Evolutionary conservation across 2,329 filamentous ascomycete genomes (phyloP), one percentile per base, ranked within the genome.

Genomic region (Cryphonectria nitschkei): DNA sequence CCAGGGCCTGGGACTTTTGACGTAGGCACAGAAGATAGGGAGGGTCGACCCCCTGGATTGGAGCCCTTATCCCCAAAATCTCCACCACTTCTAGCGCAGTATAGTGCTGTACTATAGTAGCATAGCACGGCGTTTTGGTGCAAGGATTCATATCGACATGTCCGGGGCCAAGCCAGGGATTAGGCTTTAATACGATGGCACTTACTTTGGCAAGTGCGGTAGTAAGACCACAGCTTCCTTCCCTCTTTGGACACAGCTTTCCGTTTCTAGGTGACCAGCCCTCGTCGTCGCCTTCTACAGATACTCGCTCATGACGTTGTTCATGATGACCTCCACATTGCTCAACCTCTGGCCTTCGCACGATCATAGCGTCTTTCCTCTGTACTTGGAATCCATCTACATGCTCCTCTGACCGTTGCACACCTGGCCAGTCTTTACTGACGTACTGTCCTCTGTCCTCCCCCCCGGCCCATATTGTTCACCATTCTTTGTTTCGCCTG

Each of bases 91-190:
- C 34, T 34, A 34, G 34, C 6, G 34, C 34, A 34, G 34, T 22
- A 46, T 22, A 46, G n/a, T 26, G n/a, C 52, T 56, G n/a, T 46
- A 46, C 26, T 56, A 39, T 13, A 5, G 9, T 60, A 50, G 34
- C 22, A 46, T 67, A 56, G 37, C 22, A 56, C 54, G 39, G 68
- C 58, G 54, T 34, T 60, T 22, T 65, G 32, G 54, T 68, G 65
- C 65, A 67, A 65, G 68, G 70, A 50, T 52, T 46, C 41, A 70
- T 65, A 43, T 56, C 46, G 32, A 46, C 26, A 41, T 19, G 52
- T 60, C 13, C 14, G 34, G 32, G 34, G 50, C 58, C 64, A 70
- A 43, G 65, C 58, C 64, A 70, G 60, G 65, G n/a, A 29, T 60
- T 34, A 22, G 34, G 58, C 29, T 26, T 46, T 65, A 52, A 46